Conservation (phyloP, 331 rosid genomes). For the Erythrophleum ivorense region DNA sequence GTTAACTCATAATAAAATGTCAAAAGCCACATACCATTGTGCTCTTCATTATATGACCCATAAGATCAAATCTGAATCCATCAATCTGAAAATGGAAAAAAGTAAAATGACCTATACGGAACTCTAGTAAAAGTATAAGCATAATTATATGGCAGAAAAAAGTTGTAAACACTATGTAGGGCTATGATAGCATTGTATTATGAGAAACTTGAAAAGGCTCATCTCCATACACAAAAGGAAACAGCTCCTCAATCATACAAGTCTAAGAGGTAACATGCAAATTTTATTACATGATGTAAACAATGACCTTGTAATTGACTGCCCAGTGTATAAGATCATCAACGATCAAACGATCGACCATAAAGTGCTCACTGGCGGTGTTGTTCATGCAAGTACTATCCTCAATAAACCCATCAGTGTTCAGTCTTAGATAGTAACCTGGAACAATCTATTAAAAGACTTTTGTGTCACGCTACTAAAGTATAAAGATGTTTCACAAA, state of each 20-base stretch:
- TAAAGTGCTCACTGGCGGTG: constrained; percentile 94
- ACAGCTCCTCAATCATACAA: constrained; percentile 24
- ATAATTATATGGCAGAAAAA: neutral
- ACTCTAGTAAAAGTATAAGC: constrained; percentile 3
- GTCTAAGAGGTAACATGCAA: constrained; percentile 24
- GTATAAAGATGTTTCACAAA: constrained; percentile 28
- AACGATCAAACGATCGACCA: constrained; percentile 90
- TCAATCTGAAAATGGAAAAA: constrained; percentile 69
- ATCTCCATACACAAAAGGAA: constrained; percentile 20
- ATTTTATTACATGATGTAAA: constrained; percentile 35
- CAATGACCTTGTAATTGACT: constrained; percentile 82
- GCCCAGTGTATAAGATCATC: constrained; percentile 97
- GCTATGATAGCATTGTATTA: neutral
- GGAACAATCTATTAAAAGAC: constrained; percentile 84
- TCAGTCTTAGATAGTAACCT: constrained; percentile 94
- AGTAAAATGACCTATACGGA: constrained; percentile 22
- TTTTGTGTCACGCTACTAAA: constrained; percentile 46
- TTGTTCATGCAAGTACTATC: constrained; percentile 89
- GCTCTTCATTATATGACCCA: constrained; percentile 98
- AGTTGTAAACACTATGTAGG: neutral
- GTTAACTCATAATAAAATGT: constrained; percentile 28
- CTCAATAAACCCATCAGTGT: constrained; percentile 85
- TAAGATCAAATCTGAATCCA: constrained; percentile 95
- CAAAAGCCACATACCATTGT: constrained; percentile 75
- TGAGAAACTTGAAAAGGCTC: constrained; percentile 12